Evolutionary conservation across 2,329 filamentous ascomycete genomes (phyloP), one percentile per base, ranked within the genome.

Genomic region (Dactylellina parvicollis): DNA sequence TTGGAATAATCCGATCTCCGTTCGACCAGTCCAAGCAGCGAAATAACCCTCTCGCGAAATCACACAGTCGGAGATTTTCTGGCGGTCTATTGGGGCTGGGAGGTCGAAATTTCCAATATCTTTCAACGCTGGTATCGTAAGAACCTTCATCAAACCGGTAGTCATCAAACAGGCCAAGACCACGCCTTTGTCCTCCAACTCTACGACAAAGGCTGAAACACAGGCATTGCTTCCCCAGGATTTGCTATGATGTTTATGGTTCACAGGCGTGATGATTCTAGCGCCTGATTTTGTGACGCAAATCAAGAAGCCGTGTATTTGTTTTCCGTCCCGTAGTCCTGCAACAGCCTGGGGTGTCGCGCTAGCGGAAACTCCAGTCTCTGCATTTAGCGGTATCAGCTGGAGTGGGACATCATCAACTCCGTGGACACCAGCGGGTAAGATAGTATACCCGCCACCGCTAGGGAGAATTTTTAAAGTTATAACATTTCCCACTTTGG

Each of bases 401-500:
- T 87, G 87, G 50, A 97, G 85, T 40, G 99, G 83, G 46, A 82
- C 84, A 67, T 84, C 75, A 65, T 82, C 85, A 28, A 93, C 82
- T 1, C 85, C 81, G 3, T 86, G 84, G 1, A 88, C 83, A 0
- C 94, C 95, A 1, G 86, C 90, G 54, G 90, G 85, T 64, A 90
- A 86, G 10, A 87, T 91, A 9, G 86, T 85, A 80, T 96, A 98
- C 9, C 88, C 85, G 3, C 89, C 86, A 59, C 86, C 86, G 12
- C 89, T 85, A 0, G 95, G 95, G 1, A 98, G 82, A 20, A 99
- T 84, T 82, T 96, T 97, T 82, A 98, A 94, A 0, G 94, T 98
- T 4, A 89, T 88, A 16, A 98, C 83, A 77, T 91, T 92, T 40
- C 95, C 95, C 28, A 88, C 81, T 76, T 89, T 93, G 0, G 95